Evolutionary conservation across 495 filamentous ascomycete genomes (phyloP).

Genomic region (Trichoderma erinaceum): DNA sequence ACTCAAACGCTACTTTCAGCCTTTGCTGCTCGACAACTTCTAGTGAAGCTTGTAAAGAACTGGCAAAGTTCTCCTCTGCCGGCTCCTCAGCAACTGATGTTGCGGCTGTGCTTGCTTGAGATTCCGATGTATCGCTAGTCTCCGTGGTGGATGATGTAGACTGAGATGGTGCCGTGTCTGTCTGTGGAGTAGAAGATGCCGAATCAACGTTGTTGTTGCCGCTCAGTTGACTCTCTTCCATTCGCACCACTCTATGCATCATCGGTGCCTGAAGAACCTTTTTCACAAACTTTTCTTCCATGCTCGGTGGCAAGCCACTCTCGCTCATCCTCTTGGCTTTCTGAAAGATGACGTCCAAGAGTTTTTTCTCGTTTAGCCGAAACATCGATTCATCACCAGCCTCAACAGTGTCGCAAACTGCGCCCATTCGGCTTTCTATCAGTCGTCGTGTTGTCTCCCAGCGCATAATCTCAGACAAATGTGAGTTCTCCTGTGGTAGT

Average conservation of each 20-base stretch:
- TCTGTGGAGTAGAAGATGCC: conserved; percentile 23
- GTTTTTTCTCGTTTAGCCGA: conserved; percentile 62
- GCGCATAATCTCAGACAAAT: conserved; percentile 51
- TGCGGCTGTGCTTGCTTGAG: conserved; percentile 38
- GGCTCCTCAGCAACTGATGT: conserved; percentile 33
- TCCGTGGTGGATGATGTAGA: conserved; percentile 31
- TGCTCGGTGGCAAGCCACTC: conserved; percentile 61
- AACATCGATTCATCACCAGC: conserved; percentile 79
- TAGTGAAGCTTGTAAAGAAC: conserved; percentile 43
- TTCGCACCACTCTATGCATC: conserved; percentile 50
- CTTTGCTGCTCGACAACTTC: conserved; percentile 58
- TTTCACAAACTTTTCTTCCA: conserved; percentile 80
- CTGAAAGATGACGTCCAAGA: conserved; percentile 56
- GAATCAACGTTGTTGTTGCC: conserved; percentile 32
- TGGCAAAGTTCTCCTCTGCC: conserved; percentile 29
- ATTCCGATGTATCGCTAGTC: conserved; percentile 32
- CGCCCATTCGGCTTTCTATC: conserved; percentile 44
- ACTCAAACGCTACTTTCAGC: conserved; percentile 67
- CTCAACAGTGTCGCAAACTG: conserved; percentile 71
- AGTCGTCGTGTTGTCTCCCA: conserved; percentile 36
- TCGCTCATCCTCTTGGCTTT: conserved; percentile 69
- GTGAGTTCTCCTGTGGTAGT: conserved; percentile 47
- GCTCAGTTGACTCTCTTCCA: conserved; percentile 31
- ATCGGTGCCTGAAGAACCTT: conserved; percentile 71
- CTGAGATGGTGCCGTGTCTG: conserved; percentile 34